Base-by-base conservation (phyloP, 164 flowering plant genomes). In the Kingdonia uniflora region DNA sequence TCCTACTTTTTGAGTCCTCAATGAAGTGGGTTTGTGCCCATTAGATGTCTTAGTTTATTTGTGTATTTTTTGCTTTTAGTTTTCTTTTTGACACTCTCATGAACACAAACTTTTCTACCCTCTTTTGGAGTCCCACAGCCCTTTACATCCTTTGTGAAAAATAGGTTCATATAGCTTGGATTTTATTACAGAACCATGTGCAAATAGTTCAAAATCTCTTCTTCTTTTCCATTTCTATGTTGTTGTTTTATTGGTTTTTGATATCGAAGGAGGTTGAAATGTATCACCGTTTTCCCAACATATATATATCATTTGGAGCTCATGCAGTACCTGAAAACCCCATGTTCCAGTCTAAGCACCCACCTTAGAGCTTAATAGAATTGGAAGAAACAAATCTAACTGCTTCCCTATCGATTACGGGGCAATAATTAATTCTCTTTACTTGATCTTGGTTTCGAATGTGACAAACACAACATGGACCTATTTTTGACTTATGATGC, bases 51-150 rank as follows among this genome's bases (percentile, higher is more conserved):
- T 52, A 55, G 52, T 57, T 49, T 60, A 40, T 49, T 60, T 58
- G 19, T 65, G 35, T 63, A 63, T 38, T 58, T 43, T 52, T 8
- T 51, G 53, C 65, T 61, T 74, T 77, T 58, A 54, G 65, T 71
- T 48, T 45, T 54, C 58, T 70, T 69, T 72, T 72, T 74, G 74
- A 74, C 78, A 61, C 25, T 65, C 29, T 48, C 54, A 40, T 13
- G n/a, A 20, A 45, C 38, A 47, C 53, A 70, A 53, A 69, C 74
- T 69, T 79, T 70, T 49, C 39, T 57, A 6, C 52, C 51, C 51
- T 53, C 70, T 65, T 75, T 78, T 63, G 47, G 63, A 52, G 56
- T 52, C 48, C 21, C 52, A 1, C 50, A 51, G 57, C 42, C 55
- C 67, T 43, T 13, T 19, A 14, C 42, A 42, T 22, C 37, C 21